phyloP scores from a whole-genome alignment of 2,329 filamentous ascomycete genomes.

The Talaromyces atroroseus region DNA sequence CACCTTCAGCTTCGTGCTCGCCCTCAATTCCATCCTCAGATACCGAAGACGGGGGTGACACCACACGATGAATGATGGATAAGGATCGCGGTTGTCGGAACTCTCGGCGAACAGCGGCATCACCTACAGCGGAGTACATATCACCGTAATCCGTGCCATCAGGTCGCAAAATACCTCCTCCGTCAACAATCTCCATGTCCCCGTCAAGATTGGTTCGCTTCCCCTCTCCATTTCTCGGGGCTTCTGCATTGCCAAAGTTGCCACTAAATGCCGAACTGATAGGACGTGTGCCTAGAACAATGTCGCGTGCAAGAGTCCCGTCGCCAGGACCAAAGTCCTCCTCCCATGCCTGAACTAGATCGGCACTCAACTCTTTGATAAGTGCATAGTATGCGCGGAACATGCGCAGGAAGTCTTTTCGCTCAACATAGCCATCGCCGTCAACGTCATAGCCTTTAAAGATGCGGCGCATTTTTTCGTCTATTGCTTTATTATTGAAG shows the following conservation, averaged over 20 bases:
- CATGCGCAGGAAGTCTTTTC: conserved; percentile 83
- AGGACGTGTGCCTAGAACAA: conserved; percentile 69
- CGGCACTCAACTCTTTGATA: conserved; percentile 81
- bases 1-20: not conserved
- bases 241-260: conserved; percentile 59
- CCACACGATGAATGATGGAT: conserved; percentile 12
- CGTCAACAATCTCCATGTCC: conserved; percentile 59
- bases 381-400: conserved; percentile 89
- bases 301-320: conserved; percentile 55
- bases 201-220: conserved; percentile 61
- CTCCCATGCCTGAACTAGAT: conserved; percentile 72
- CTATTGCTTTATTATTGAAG: conserved; percentile 51
- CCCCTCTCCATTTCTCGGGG: conserved; percentile 58
- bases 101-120: conserved; percentile 35
- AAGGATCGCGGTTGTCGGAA: conserved; percentile 1
- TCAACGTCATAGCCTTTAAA: conserved; percentile 92
- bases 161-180: conserved; percentile 54
- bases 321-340: conserved; percentile 72
- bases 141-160: conserved; percentile 57
- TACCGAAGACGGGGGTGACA: conserved; percentile 10
- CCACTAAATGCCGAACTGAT: conserved; percentile 74
- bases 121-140: conserved; percentile 56
- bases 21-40: not conserved
- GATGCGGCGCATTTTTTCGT: conserved; percentile 65
- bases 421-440: conserved; percentile 74